Base-by-base conservation (phyloP, 208 protist genomes). In the Kentomonas sorsogonicus region DNA sequence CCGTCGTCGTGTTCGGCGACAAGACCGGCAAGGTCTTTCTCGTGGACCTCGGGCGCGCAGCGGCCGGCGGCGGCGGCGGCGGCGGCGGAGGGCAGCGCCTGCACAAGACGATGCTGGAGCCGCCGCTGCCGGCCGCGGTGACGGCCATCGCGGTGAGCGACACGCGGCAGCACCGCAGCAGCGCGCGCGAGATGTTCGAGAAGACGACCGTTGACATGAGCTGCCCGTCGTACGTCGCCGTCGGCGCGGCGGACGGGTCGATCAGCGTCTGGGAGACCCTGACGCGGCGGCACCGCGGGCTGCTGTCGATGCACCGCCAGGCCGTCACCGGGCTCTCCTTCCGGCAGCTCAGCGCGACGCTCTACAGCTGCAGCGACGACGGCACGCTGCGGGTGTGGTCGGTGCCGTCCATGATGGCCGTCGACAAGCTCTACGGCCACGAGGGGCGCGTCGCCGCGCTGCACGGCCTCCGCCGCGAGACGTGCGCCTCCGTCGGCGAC, bases 391-490 rank as follows among this genome's bases (percentile, higher is more conserved):
- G 86, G 16, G 86, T 96, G 60, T 96, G 86, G 86, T 77, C 74
- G 10, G 74, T 87, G 62, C 81, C 83, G 58, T 74, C 91, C 69
- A 93, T 93, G 83, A 75, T 86, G 44, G 66, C 74, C n/a, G 59
- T 81, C 25, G 89, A 96, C 68, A 86, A 81, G 59, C 69, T 96
- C 15, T 96, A 90, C 62, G 89, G 89, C 20, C 89, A 96, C 59
- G 73, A 81, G 31, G 86, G 89, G 5, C 25, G 60, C 2, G 73
- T 93, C 15, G 66, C 77, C 45, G 67, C 59, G 50, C 46, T 93
- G 34, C 66, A 83, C 44, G 76, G 66, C 2, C 82, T 93, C 38
- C 73, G 66, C 23, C 76, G 77, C 18, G 86, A 96, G 48, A 75
- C 77, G 30, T 86, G 79, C 33, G 81, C 76, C 18, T 90, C 77